Conservation (phyloP, 371 early-diverging fungal genomes). For the Haplosporangium sp. region DNA sequence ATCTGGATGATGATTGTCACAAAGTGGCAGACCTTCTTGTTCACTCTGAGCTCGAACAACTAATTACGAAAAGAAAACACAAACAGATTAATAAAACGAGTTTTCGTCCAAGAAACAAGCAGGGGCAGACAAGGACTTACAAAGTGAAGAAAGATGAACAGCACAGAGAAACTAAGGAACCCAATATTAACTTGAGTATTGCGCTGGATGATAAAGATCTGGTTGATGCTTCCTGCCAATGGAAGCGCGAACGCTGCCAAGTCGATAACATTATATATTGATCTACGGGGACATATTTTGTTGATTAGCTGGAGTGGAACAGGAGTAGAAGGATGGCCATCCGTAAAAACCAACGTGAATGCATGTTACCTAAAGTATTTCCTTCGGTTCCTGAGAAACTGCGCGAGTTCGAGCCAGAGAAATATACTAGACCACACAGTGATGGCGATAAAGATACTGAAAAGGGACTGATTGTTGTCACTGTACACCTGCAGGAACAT, state of each 20-base stretch:
- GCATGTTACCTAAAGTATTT: conserved; percentile 1
- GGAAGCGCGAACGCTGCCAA: conserved; percentile 7
- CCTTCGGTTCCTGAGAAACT: neutral
- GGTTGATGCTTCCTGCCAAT: conserved; percentile 4
- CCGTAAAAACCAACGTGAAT: neutral
- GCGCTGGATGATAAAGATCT: neutral
- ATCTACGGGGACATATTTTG: neutral
- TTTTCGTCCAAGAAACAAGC: neutral
- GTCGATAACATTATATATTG: conserved; percentile 7
- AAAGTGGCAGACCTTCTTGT: conserved; percentile 6
- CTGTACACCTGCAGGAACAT: conserved; percentile 8
- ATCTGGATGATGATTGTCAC: conserved; percentile 5
- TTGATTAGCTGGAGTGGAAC: too few species aligned
- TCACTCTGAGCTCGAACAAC: conserved; percentile 12
- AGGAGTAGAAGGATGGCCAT: too few species aligned
- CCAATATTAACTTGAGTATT: neutral
- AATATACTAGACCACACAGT: conserved; percentile 1
- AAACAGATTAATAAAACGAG: neutral
- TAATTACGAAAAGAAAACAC: neutral
- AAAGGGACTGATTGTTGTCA: neutral
- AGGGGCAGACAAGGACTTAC: neutral
- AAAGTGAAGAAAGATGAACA: conserved; percentile 12
- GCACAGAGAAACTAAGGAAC: conserved; percentile 12
- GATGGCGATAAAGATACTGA: neutral
- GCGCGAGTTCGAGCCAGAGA: conserved; percentile 11